Conservation (phyloP, 169 alveolate genomes). For the Cryptosporidium andersoni region DNA sequence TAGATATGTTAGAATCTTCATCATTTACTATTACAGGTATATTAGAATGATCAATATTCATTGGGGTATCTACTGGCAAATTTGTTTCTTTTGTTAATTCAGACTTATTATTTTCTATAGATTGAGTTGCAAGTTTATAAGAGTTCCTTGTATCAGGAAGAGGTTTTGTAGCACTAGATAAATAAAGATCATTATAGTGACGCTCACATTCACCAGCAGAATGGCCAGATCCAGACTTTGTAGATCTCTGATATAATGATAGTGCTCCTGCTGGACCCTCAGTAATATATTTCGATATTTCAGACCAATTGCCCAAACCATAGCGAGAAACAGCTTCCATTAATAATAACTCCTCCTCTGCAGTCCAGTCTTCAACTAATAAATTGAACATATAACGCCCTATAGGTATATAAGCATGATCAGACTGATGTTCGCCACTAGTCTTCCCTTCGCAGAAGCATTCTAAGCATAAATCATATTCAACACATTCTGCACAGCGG, state of each 20-base stretch:
- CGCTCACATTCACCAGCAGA: slow-evolving; percentile 83
- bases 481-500: slow-evolving; percentile 89
- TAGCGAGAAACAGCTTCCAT: slow-evolving; percentile 88
- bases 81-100: neutral
- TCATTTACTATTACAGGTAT: too few species aligned
- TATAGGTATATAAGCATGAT: slow-evolving; percentile 87
- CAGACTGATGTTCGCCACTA: slow-evolving; percentile 79
- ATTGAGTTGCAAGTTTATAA: slow-evolving; percentile 25
- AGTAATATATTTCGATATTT: slow-evolving; percentile 63
- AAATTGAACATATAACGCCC: slow-evolving; percentile 87
- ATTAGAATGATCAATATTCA: too few species aligned
- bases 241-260: slow-evolving; percentile 37
- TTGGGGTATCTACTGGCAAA: too few species aligned
- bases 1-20: too few species aligned
- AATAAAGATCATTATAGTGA: slow-evolving; percentile 80
- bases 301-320: slow-evolving; percentile 91
- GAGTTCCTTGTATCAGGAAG: slow-evolving; percentile 77
- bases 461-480: slow-evolving; percentile 85
- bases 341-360: slow-evolving; percentile 88
- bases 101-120: neutral
- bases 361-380: slow-evolving; percentile 85
- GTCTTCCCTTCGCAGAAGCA: slow-evolving; percentile 88
- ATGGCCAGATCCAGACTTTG: slow-evolving; percentile 47
- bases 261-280: slow-evolving; percentile 68
- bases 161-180: slow-evolving; percentile 83